Base-by-base conservation (phyloP, 345 rosid species). In the Bruguiera sexangula region DNA sequence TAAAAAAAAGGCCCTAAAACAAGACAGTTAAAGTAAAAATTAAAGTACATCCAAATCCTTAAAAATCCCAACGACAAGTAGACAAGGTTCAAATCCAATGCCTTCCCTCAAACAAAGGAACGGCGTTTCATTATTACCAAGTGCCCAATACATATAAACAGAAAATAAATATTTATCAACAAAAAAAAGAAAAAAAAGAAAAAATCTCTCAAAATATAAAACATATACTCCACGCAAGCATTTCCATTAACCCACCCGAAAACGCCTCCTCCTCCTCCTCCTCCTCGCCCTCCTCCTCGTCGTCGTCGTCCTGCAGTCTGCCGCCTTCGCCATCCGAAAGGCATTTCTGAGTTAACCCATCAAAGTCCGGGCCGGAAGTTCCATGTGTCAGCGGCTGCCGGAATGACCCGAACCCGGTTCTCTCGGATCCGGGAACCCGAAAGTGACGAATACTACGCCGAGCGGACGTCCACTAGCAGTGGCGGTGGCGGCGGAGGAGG, bases 351-450 rank as follows among this genome's bases (percentile, higher is more conserved):
- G 16, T 13, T 57, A 55, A 29, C 27, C 13, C 75, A 20, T 20
- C 39, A 73, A 36, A 34, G 53, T n/a, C 26, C 0, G 29, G 63
- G 55, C 65, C 30, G 6, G 19, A n/a, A 51, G 27, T n/a, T 59
- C 67, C 69, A 80, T 78, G 86, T 57, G 61, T 69, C n/a, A 27
- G 11, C 53, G 34, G 34, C 59, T 68, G 57, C 75, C 61, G 79
- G 71, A 58, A 90, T 93, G 98, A 93, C 93, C 78, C 83, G 76
- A 39, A 62, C 78, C 89, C 85, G 78, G 63, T 62, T 67, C 24
- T 59, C 32, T 73, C 70, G 76, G 70, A 66, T 54, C 75, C 87
- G 80, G 78, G 65, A 56, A 57, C 60, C 84, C 76, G 79, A 82
- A 65, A 68, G 79, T 60, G 83, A 84, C n/a, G 72, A 81, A 26